Base-by-base conservation (phyloP, 139 green algal genomes). In the Medakamo hakoo region DNA sequence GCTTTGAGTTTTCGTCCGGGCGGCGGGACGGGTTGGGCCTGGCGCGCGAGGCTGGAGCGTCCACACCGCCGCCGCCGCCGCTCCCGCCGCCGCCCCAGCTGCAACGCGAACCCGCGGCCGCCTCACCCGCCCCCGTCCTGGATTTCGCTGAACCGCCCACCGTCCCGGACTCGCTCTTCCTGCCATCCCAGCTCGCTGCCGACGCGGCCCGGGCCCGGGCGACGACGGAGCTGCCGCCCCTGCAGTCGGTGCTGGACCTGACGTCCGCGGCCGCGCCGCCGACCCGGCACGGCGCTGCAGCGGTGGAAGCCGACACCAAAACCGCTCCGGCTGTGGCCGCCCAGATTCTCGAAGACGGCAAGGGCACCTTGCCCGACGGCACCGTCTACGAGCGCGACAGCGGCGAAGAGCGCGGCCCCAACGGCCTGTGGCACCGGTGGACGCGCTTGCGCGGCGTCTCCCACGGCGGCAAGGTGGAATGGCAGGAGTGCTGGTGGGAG, bases 401-500 rank as follows among this genome's bases (percentile, higher is more conserved):
- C 29, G 85, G 80, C 1, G 80, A 86, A 67, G 82, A 91, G 66
- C 62, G 63, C 14, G 86, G 84, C 19, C 62, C 76, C 20, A 77
- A 87, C 23, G 88, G 88, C n/a, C 94, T 88, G 67, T 85, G 82
- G 67, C 84, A 85, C 64, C 68, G 79, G 2, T 91, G 83, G 82
- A 85, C 80, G 14, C 59, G 82, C 57, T 73, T 93, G 30, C 59
- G 63, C 1, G 86, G 86, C 59, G 55, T 58, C 22, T 64, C 71
- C 48, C 32, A 65, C 14, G 48, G 18, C 20, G 73, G 65, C 1
- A 59, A 20, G 0, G 65, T 73, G 40, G 71, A 85, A 59, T 94
- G 77, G 77, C 82, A 86, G 70, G 87, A 94, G 73, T 72, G 65
- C 30, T 89, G 81, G 85, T 94, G 87, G 87, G 74, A 91, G 77